phyloP scores from a whole-genome alignment of 228 moss, liverwort and hornwort species.

The Sphagnum fallax region DNA sequence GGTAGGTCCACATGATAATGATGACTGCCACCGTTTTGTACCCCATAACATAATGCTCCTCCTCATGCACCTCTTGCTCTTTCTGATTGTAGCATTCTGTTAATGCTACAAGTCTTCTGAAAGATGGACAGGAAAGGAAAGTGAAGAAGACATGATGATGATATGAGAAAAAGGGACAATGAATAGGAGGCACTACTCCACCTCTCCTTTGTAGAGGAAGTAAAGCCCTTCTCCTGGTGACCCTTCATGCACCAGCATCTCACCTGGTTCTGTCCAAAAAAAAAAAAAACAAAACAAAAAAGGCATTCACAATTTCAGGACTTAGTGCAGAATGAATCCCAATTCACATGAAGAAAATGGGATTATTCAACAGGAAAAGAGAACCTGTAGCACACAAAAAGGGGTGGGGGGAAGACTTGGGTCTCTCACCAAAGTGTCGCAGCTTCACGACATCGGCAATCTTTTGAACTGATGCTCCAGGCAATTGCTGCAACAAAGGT shows the following conservation, averaged over 20 bases:
- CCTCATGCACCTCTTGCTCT: no score
- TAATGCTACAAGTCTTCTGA: no score
- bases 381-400: background rate
- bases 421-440: constrained; percentile 25
- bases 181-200: background rate
- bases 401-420: background rate
- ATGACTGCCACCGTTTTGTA: no score
- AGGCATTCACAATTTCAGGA: background rate
- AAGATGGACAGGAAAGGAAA: no score
- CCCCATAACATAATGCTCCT: no score
- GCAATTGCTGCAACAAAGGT: constrained; percentile 47
- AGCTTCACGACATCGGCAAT: constrained; percentile 40
- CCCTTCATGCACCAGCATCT: constrained; percentile 18
- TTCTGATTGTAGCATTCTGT: no score
- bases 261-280: constrained; percentile 10
- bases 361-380: no score
- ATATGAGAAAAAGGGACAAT: no score
- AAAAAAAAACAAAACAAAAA: background rate
- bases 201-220: constrained; percentile 28
- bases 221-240: constrained; percentile 16
- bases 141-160: no score
- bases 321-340: background rate
- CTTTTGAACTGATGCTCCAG: constrained; percentile 46
- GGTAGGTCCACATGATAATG: no score
- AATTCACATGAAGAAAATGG: no score